A percentile compares a stretch with the other conserved stretches of the same genome.
Evolutionary conservation across 1,284 basidiomycete species (phyloP).

Genomic region (Stygiomarasmius scandens): DNA sequence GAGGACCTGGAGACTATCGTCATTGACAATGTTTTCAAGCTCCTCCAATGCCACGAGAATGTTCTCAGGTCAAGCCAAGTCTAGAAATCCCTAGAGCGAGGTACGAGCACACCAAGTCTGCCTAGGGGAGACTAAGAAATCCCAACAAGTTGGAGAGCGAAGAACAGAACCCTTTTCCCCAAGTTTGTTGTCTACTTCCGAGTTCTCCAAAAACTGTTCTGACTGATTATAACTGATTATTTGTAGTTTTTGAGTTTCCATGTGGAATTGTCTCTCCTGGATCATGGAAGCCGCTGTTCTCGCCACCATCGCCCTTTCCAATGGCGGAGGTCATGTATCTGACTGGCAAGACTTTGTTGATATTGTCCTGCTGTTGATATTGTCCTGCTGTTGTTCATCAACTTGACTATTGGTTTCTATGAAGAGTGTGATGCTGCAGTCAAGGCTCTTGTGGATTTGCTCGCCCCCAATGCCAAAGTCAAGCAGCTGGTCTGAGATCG

Average conservation of each 20-base stretch:
- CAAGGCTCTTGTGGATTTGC: constrained; percentile 98
- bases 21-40: constrained; percentile 95
- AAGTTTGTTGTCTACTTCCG: constrained; percentile 47
- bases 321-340: constrained; percentile 84
- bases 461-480: constrained; percentile 95
- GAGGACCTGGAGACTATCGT: constrained; percentile 96
- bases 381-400: constrained; percentile 92
- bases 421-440: constrained; percentile 97
- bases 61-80: constrained; percentile 88
- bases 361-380: constrained; percentile 91
- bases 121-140: no score
- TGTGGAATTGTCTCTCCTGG: constrained; percentile 99
- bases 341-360: constrained; percentile 98
- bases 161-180: constrained; percentile 85
- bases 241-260: constrained; percentile 90
- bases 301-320: constrained; percentile 95
- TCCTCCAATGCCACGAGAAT: constrained; percentile 85
- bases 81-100: constrained; percentile 95
- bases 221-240: constrained; percentile 16
- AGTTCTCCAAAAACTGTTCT: no score
- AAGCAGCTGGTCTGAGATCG: constrained; percentile 86
- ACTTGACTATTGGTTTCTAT: constrained; percentile 97
- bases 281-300: constrained; percentile 99
- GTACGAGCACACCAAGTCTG: no score
- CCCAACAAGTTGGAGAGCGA: constrained; percentile 95